Evolutionary conservation across 768 basidiomycete species (phyloP).

Genomic region (Pseudohyphozyma bogoriensis): DNA sequence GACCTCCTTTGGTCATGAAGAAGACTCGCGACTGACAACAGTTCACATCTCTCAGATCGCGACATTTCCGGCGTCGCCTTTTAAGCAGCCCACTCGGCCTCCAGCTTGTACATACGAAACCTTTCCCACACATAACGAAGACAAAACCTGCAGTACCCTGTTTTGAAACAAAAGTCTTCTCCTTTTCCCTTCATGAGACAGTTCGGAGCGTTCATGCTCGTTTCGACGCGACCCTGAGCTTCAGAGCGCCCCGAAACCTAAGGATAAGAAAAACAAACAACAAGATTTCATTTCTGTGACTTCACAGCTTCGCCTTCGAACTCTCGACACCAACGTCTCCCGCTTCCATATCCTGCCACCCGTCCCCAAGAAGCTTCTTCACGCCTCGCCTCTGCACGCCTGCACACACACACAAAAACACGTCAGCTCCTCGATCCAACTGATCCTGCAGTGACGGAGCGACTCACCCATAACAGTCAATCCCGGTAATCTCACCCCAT

Average conservation of each 20-base stretch:
- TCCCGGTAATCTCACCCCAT: slow-evolving; percentile 6
- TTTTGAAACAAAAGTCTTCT: too few species aligned
- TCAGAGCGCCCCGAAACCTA: too few species aligned
- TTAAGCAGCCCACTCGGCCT: neutral
- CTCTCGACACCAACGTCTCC: slow-evolving; percentile 15
- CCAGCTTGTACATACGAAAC: neutral
- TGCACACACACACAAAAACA: neutral
- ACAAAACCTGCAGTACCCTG: too few species aligned
- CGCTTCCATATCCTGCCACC: slow-evolving; percentile 20
- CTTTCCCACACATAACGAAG: too few species aligned
- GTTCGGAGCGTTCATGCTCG: too few species aligned
- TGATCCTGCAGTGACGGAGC: neutral
- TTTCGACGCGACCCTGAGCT: too few species aligned
- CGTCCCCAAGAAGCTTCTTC: neutral
- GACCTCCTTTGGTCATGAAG: neutral
- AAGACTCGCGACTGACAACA: neutral
- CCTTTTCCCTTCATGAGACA: too few species aligned
- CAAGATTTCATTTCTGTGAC: neutral
- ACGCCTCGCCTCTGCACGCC: slow-evolving; percentile 2
- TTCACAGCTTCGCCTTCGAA: neutral
- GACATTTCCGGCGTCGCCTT: slow-evolving; percentile 4
- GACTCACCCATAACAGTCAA: slow-evolving; percentile 9
- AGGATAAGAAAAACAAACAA: too few species aligned
- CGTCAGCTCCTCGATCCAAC: too few species aligned
- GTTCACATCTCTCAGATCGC: slow-evolving; percentile 1